Conservation (phyloP, 306 rosid species). For the Castanea crenata region DNA sequence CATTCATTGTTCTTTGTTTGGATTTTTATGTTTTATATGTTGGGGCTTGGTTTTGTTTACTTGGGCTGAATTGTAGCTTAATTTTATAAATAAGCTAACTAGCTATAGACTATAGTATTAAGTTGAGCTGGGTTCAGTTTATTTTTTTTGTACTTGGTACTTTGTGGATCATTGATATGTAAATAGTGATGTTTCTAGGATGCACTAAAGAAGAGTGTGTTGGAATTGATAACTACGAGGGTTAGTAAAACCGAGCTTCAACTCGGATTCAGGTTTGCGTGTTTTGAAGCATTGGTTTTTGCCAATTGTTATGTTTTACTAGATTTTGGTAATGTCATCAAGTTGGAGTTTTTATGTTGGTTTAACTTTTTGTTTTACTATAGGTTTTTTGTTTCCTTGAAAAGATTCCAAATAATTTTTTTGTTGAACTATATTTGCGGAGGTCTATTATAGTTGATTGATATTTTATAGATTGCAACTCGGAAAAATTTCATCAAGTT, state of each 20-base stretch:
- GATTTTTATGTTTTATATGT: background rate
- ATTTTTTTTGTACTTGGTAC: background rate
- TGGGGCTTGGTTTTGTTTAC: background rate
- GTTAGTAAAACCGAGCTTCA: constrained; percentile 56
- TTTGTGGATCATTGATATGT: constrained; percentile 16
- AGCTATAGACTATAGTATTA: no score
- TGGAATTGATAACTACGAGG: constrained; percentile 38
- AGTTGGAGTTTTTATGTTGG: constrained; percentile 21
- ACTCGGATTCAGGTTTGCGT: constrained; percentile 49
- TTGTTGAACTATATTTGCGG: background rate
- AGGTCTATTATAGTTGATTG: background rate
- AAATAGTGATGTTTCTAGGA: constrained; percentile 54
- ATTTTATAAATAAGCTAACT: background rate
- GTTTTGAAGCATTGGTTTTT: background rate
- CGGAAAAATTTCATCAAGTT: background rate
- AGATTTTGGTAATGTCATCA: constrained; percentile 3
- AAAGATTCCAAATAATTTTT: background rate
- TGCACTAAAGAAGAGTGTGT: constrained; percentile 58
- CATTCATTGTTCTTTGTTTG: background rate
- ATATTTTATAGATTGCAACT: background rate
- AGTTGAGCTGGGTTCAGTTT: background rate
- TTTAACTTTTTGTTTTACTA: constrained; percentile 9
- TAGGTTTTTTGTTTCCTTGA: background rate
- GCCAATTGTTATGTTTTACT: background rate
- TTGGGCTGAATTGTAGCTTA: background rate